These are phyloP conservation scores for Chlorella sp. DNA, from an alignment of 139 green algal species.

Conservation along the genomic window DNA sequence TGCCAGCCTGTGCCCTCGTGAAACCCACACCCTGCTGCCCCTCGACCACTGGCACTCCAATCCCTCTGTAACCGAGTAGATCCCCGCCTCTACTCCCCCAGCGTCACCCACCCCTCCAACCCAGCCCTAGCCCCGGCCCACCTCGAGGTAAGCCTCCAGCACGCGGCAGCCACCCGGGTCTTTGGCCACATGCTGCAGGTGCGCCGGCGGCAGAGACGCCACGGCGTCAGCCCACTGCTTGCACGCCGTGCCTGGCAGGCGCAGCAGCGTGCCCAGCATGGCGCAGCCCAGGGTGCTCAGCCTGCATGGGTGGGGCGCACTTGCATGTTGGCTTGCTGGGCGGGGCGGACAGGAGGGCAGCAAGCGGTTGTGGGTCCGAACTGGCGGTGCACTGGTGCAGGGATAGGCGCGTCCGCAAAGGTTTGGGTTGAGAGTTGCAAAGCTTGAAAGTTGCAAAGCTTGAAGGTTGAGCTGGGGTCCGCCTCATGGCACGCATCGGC, in stretches of 20 bases:
- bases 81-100: no score
- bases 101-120: no score
- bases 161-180: conserved; percentile 73
- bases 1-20: no score
- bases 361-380: background rate
- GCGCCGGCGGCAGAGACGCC: conserved; percentile 29
- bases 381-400: background rate
- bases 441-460: background rate
- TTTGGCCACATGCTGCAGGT: conserved; percentile 41
- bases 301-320: conserved; percentile 53
- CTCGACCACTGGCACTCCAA: no score
- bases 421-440: conserved; percentile 42
- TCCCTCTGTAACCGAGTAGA: no score
- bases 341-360: background rate
- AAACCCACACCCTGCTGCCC: no score
- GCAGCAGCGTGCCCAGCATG: conserved; percentile 58
- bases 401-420: conserved; percentile 41
- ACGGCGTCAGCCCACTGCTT: conserved; percentile 61
- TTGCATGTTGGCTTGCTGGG: background rate
- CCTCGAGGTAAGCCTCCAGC: conserved; percentile 67
- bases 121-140: no score
- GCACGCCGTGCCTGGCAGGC: conserved; percentile 51
- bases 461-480: no score
- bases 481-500: no score
- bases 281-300: conserved; percentile 67